These are phyloP conservation scores for Pythium guiyangense DNA, from an alignment of 352 stramenopile species.

Conservation along the genomic window DNA sequence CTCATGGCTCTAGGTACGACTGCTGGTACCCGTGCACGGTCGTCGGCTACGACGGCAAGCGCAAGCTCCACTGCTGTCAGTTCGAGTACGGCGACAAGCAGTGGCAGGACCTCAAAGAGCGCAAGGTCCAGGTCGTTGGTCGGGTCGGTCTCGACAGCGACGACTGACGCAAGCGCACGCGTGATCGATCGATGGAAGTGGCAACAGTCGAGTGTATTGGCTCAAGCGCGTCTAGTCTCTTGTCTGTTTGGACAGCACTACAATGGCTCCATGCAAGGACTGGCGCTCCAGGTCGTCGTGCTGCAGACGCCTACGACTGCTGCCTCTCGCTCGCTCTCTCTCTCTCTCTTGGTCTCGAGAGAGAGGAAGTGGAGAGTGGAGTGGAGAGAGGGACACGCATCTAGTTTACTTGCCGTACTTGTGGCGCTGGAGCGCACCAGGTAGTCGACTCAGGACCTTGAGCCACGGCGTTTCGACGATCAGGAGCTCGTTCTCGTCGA, in stretches of 20 bases:
- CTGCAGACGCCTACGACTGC: no score
- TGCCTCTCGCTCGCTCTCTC: no score
- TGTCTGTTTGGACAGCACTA: no score
- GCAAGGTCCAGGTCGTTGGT: constrained; percentile 45
- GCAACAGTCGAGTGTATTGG: no score
- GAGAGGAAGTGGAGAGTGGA: no score
- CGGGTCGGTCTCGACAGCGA: constrained; percentile 9
- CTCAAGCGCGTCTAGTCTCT: no score
- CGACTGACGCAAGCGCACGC: not conserved
- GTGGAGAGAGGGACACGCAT: constrained; percentile 11
- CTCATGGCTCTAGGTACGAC: constrained; percentile 40
- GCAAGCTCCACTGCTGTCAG: constrained; percentile 69
- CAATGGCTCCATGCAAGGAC: no score
- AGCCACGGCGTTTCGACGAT: constrained; percentile 85
- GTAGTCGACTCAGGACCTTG: constrained; percentile 80
- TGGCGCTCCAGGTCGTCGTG: no score
- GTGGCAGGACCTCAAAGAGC: constrained; percentile 55
- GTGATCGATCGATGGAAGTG: constrained; percentile 1
- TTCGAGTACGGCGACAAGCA: constrained; percentile 84
- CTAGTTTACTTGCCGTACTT: constrained; percentile 86
- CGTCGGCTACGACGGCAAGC: constrained; percentile 68
- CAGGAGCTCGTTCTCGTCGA: constrained; percentile 67
- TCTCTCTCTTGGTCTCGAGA: no score
- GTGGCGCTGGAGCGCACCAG: constrained; percentile 74
- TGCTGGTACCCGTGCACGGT: constrained; percentile 81